phyloP scores from a whole-genome alignment of 106 monocot genomes.

The Alisma plantagoaquatica region DNA sequence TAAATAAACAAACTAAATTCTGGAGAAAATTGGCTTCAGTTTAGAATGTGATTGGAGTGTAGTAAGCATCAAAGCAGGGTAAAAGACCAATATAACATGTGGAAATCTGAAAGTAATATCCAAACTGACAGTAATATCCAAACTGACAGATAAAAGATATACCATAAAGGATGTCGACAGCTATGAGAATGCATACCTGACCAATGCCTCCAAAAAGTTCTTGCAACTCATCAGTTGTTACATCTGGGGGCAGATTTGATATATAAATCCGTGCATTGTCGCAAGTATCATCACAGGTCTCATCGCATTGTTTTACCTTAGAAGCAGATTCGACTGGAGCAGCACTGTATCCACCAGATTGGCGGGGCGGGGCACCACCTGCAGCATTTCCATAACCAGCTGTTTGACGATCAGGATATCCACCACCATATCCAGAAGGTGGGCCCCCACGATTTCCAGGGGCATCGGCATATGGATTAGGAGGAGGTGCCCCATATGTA shows the following conservation, averaged over 20 bases:
- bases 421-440: constrained; percentile 30
- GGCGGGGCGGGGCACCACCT: constrained; percentile 7
- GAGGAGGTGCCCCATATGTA: constrained; percentile 55
- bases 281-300: constrained; percentile 79
- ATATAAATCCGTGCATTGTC: constrained; percentile 96
- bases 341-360: constrained; percentile 35
- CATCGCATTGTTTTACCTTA: constrained; percentile 92
- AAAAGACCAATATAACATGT: no score
- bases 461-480: constrained; percentile 26
- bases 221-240: constrained; percentile 69
- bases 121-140: no score
- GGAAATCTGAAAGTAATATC: no score
- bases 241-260: constrained; percentile 91
- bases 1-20: no score
- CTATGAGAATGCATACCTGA: constrained; percentile 51
- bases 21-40: no score
- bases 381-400: constrained; percentile 17
- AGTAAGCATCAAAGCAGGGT: no score
- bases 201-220: constrained; percentile 98
- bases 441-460: constrained; percentile 29
- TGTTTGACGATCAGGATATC: constrained; percentile 21
- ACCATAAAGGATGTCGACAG: no score
- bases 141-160: no score
- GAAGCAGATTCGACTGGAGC: constrained; percentile 26
- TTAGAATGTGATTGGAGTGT: no score